These are phyloP conservation scores for Massariosphaeria phaeospora DNA, from an alignment of 495 filamentous ascomycete genomes.

Conservation along the genomic window DNA sequence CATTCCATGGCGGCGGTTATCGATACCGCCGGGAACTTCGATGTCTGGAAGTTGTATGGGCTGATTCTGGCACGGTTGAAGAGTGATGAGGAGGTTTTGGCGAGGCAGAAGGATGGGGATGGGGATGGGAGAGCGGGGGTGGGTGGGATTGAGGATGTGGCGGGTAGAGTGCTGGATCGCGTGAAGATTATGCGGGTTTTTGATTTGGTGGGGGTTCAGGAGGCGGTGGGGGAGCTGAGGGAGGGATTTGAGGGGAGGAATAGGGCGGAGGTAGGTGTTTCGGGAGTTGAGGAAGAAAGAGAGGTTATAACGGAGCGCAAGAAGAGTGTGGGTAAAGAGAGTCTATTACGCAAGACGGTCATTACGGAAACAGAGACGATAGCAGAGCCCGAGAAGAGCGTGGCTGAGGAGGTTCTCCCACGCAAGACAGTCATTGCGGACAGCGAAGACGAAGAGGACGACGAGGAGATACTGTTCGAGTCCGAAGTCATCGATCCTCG, in stretches of 20 bases:
- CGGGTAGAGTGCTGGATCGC: slow-evolving; percentile 44
- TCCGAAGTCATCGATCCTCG: too few species aligned
- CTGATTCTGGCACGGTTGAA: slow-evolving; percentile 16
- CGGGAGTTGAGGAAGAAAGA: neutral
- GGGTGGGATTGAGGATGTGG: slow-evolving; percentile 23
- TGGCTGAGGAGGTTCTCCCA: too few species aligned
- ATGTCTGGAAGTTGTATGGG: slow-evolving; percentile 29
- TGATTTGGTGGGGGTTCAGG: slow-evolving; percentile 54
- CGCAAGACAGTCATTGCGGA: slow-evolving; percentile 32
- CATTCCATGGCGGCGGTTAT: slow-evolving; percentile 32
- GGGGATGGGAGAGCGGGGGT: too few species aligned
- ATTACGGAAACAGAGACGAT: too few species aligned
- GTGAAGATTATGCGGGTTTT: slow-evolving; percentile 55
- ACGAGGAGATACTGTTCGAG: slow-evolving; percentile 36
- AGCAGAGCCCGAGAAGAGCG: too few species aligned
- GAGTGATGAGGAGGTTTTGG: neutral
- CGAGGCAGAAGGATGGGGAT: neutral
- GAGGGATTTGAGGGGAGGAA: slow-evolving; percentile 20
- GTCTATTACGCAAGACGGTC: too few species aligned
- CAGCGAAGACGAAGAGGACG: slow-evolving; percentile 41
- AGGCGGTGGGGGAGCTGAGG: slow-evolving; percentile 49
- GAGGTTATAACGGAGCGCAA: too few species aligned
- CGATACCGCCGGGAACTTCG: slow-evolving; percentile 36
- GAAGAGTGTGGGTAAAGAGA: too few species aligned
- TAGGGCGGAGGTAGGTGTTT: neutral